These are phyloP conservation scores for Mortierella sp. DNA, from an alignment of 371 early-diverging fungal species.

Conservation along the genomic window DNA sequence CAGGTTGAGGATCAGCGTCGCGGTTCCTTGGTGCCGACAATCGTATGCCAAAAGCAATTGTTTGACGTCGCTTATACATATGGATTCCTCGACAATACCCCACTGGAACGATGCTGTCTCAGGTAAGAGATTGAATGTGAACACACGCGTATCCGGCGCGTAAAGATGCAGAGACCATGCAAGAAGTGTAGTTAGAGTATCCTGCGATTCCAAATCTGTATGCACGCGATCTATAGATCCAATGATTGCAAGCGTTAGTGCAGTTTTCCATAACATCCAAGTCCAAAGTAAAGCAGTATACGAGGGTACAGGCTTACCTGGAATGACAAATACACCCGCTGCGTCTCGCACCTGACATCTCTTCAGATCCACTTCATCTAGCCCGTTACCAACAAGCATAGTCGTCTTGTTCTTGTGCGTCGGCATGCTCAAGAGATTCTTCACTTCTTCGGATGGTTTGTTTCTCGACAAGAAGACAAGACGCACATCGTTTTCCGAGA, in stretches of 20 bases:
- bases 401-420: conserved; percentile 45
- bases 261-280: not conserved
- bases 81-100: conserved; percentile 67
- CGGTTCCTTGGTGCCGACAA: conserved; percentile 73
- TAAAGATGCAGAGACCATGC: conserved; percentile 58
- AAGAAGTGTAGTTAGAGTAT: conserved; percentile 42
- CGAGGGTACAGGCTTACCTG: conserved; percentile 43
- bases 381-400: conserved; percentile 46
- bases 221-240: conserved; percentile 12
- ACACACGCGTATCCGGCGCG: conserved; percentile 71
- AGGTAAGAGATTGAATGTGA: conserved; percentile 74
- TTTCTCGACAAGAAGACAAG: conserved; percentile 69
- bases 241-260: not conserved
- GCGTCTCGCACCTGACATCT: conserved; percentile 58
- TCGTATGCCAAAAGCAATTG: conserved; percentile 77
- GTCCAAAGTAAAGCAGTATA: too few relatives aligned
- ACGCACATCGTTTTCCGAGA: conserved; percentile 56
- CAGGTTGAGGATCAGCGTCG: conserved; percentile 77
- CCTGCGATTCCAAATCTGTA: conserved; percentile 36
- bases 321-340: conserved; percentile 61
- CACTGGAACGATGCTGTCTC: conserved; percentile 75
- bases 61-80: conserved; percentile 78
- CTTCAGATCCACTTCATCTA: conserved; percentile 43
- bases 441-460: conserved; percentile 63
- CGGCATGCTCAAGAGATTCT: conserved; percentile 51